Evolutionary conservation across 768 basidiomycete species (phyloP), one percentile per base, ranked within the genome.

Genomic region (Hygrocybe coccinea): DNA sequence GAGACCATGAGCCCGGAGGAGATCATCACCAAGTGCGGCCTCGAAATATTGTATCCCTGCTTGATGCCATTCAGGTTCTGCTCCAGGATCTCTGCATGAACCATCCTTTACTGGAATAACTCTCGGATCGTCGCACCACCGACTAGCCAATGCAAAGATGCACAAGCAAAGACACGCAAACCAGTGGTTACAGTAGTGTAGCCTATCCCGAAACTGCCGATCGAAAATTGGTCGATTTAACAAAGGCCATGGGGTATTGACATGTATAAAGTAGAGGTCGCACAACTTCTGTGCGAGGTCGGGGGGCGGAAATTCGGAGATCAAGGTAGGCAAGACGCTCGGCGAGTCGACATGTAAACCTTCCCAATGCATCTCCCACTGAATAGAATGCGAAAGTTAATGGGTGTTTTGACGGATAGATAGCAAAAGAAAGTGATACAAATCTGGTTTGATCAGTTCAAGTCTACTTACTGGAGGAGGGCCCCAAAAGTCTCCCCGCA

Each of bases 191-290:
- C 69, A 73, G 25, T 77, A 72, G 60, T 87, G 79, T 22, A 86
- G 63, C 7, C 73, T 73, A 1, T 80, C 76, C 33, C 64, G 71
- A 74, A 83, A 85, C 45, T 86, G 81, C 14, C 76, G 75, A 36
- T 82, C 73, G 62, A 94, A 92, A 0, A 85, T 83, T 5, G 82
- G 82, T 19, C 77, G 78, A 64, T 92, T 89, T 25, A 94, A 72
- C 17, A 93, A 69, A 7, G 89, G 89, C 53, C 83, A 75, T 35
- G 80, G 73, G 25, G 66, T 62, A 62, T 91, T 87, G 49, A 77
- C 67, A 56, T 84, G 74, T 2, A 69, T 60, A 61, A 95, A 95
- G 65, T 83, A 93, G 25, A 85, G 71, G 37, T 81, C 71, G 59
- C 94, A 80, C 29, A 97, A 75, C 15, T 60, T 65, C 25, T 69